Base-by-base conservation (phyloP, 768 basidiomycete species). In the Xerocomus brunneocitrinus region DNA sequence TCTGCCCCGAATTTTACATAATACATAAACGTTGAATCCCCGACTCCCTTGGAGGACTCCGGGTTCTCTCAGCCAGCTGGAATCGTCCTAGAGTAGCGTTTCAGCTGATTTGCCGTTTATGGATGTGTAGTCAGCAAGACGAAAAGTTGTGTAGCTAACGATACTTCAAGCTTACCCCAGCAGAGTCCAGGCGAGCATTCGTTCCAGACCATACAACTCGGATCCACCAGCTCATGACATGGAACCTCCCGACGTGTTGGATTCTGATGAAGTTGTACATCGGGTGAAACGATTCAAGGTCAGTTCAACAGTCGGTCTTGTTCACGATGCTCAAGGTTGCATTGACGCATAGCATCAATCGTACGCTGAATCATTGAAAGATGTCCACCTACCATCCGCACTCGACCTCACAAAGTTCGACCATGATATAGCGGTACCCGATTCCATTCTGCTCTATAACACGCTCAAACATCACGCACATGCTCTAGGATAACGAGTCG, bases 351-450 rank as follows among this genome's bases (percentile, higher is more conserved):
- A 91, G 89, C 79, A 89, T 65, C 83, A 88, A 73, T 90, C 89
- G 0, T 85, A 91, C 61, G 77, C 81, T 52, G 73, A 81, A 61
- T 74, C 76, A 0, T 64, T 91, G 34, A 87, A 85, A 65, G 75
- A 80, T 4, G 85, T 91, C 2, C 89, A 91, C 63, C 69, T 87
- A 0, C 85, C 86, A 3, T 85, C 87, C 13, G 76, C 82, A 2
- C 76, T 88, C 55, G 71, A 74, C 45, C 76, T 79, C 59, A 66
- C 71, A 14, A 77, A 77, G 48, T 76, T 84, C 43, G 84, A 86
- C 58, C 70, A 80, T 52, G 85, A 87, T 36, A 76, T 89, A 49
- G 73, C 72, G 25, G 87, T 75, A 52, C 12, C n/a, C n/a, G 13
- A n/a, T 28, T 10, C 2, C 19, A 6, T 35, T 39, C 28, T 4